These are phyloP conservation scores for Aspergillus leporis DNA, from an alignment of 495 filamentous ascomycete genomes.

Conservation along the genomic window DNA sequence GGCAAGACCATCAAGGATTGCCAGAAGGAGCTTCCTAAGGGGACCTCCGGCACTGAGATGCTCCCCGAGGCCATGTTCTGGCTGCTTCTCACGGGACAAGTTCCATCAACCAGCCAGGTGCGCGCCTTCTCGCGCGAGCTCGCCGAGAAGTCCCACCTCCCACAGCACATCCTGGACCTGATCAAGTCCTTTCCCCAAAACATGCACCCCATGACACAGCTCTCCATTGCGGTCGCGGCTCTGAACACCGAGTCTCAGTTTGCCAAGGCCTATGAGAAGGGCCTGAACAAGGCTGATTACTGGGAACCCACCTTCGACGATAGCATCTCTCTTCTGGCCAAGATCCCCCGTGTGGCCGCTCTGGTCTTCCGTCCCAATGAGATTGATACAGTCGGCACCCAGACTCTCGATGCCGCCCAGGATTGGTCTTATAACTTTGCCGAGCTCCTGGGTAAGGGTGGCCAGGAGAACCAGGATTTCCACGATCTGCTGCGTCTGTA, in stretches of 20 bases:
- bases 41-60: constrained; percentile 94
- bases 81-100: constrained; percentile 91
- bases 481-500: constrained; percentile 92
- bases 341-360: constrained; percentile 93
- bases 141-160: constrained; percentile 83
- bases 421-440: constrained; percentile 99
- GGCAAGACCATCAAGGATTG: constrained; percentile 98
- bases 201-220: constrained; percentile 97
- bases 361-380: constrained; percentile 92
- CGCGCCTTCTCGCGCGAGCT: constrained; percentile 81
- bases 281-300: constrained; percentile 90
- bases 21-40: constrained; percentile 90
- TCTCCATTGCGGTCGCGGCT: constrained; percentile 89
- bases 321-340: constrained; percentile 88
- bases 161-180: constrained; percentile 80
- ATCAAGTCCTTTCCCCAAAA: constrained; percentile 85
- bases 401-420: constrained; percentile 57
- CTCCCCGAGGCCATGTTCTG: constrained; percentile 99
- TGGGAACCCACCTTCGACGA: constrained; percentile 99
- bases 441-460: constrained; percentile 90
- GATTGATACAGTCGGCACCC: constrained; percentile 61
- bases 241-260: constrained; percentile 91
- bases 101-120: constrained; percentile 79
- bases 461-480: constrained; percentile 84
- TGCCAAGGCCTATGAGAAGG: constrained; percentile 87